Conservation (phyloP, 2,329 filamentous ascomycete genomes). For the Pezicula neosporulosa region DNA sequence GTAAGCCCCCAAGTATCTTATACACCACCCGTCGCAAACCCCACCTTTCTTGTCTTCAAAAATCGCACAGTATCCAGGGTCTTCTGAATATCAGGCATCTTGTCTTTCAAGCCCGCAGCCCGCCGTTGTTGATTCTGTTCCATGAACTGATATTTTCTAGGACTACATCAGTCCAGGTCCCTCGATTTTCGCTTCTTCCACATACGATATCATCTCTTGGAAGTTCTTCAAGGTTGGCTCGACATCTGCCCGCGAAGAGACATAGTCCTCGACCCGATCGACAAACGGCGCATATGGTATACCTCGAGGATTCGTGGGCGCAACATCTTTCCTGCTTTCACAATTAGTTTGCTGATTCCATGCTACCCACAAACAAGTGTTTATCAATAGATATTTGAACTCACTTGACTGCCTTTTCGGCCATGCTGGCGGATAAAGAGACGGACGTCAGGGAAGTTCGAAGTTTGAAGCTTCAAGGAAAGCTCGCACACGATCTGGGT, state of each 20-base stretch:
- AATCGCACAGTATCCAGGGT: slow-evolving; percentile 90
- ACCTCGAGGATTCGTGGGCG: slow-evolving; percentile 72
- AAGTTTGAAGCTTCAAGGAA: not conserved
- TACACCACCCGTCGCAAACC: slow-evolving; percentile 12
- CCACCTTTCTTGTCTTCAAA: slow-evolving; percentile 70
- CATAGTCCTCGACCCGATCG: slow-evolving; percentile 86
- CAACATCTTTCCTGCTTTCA: slow-evolving; percentile 41
- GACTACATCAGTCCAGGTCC: slow-evolving; percentile 24
- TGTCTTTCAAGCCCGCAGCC: slow-evolving; percentile 79
- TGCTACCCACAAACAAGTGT: not conserved
- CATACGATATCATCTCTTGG: slow-evolving; percentile 89
- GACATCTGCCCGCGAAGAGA: slow-evolving; percentile 73
- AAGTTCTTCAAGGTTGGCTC: slow-evolving; percentile 79
- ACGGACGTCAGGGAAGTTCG: too few relatives aligned
- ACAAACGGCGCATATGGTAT: slow-evolving; percentile 84
- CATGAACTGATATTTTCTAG: slow-evolving; percentile 99
- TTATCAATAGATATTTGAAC: not conserved
- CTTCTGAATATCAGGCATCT: slow-evolving; percentile 96
- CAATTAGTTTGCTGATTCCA: slow-evolving; percentile 6
- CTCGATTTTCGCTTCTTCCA: not conserved
- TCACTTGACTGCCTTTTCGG: slow-evolving; percentile 24
- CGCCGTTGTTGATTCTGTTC: slow-evolving; percentile 87
- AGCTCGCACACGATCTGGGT: too few relatives aligned
- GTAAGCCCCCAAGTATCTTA: slow-evolving; percentile 7
- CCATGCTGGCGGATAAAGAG: slow-evolving; percentile 14